Evolutionary conservation across 495 filamentous ascomycete species (phyloP).

Genomic region (Penicillium longicatenatum): DNA sequence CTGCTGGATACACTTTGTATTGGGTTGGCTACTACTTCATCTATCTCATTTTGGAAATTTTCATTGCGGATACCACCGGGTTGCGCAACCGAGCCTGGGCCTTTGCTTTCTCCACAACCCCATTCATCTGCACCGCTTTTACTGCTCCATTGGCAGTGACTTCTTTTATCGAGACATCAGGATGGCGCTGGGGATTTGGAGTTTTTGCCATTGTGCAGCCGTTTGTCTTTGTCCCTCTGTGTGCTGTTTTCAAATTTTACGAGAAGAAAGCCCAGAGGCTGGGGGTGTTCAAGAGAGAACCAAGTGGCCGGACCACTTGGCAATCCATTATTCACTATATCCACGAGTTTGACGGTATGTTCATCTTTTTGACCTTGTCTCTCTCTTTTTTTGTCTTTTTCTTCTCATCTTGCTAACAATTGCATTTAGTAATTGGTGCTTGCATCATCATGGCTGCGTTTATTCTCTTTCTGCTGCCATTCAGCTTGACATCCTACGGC

Average conservation of each 20-base stretch:
- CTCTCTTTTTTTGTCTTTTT: no score
- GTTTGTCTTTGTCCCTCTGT: slow-evolving; percentile 55
- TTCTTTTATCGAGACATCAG: slow-evolving; percentile 50
- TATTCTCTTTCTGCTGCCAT: slow-evolving; percentile 64
- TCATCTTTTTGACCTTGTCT: neutral
- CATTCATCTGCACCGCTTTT: slow-evolving; percentile 63
- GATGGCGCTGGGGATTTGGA: slow-evolving; percentile 66
- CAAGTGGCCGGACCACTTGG: slow-evolving; percentile 47
- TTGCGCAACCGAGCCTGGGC: slow-evolving; percentile 64
- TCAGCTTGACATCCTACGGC: slow-evolving; percentile 53
- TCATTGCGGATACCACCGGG: slow-evolving; percentile 67
- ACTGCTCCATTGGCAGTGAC: slow-evolving; percentile 37
- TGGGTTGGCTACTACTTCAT: slow-evolving; percentile 61
- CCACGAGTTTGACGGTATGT: slow-evolving; percentile 61
- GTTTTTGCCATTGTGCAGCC: slow-evolving; percentile 62
- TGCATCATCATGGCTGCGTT: slow-evolving; percentile 59
- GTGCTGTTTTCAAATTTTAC: slow-evolving; percentile 57
- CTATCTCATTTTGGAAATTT: slow-evolving; percentile 58
- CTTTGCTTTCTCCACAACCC: slow-evolving; percentile 62
- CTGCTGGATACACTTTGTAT: slow-evolving; percentile 57
- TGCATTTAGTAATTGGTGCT: slow-evolving; percentile 50
- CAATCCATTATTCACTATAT: slow-evolving; percentile 55
- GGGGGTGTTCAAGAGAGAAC: slow-evolving; percentile 37
- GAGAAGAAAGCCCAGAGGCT: slow-evolving; percentile 57
- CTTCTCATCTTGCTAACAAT: slow-evolving; percentile 8